Evolutionary conservation across 345 rosid species (phyloP), one percentile per base, ranked within the genome.

Genomic region (Trapa incisa): DNA sequence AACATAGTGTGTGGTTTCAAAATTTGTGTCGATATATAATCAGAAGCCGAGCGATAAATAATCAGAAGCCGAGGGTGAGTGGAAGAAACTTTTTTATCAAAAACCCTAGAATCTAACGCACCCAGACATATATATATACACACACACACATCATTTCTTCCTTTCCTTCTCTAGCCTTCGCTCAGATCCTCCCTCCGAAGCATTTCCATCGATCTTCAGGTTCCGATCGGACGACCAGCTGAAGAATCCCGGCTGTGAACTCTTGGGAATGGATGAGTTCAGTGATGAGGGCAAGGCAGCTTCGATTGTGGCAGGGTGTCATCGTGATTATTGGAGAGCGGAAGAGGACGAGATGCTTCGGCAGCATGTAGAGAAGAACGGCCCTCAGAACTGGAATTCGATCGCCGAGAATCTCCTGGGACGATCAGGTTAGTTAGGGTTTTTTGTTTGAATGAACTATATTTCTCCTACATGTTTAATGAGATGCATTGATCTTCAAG

Each of bases 371-470:
- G 74, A 80, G 62, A 81, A 84, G 67, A 77, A 69, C 37, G 94
- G 94, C 69, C 80, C 94, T 0, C 90, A 81, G 53, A 87, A 87
- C 74, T 87, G 94, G 94, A 87, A 87, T 71, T 77, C 81, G n/a
- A 87, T 87, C 29, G 90, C 94, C 0, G 86, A 84, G 62, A 80
- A 85, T 70, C 87, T 87, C 54, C 86, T 75, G 72, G 90, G 90
- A 79, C 78, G 94, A 84, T 87, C 94, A 64, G 94, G 94, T 22
- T 22, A 22, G 29, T 85, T 65, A 37, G 32, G 53, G 39, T 45
- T 68, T 43, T 54, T 4, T 32, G 13, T 2, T 35, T 17, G 29
- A 22, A 22, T 22, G 29, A 22, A 22, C 53, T 50, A 17, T 47
- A 12, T 35, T 12, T 35, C 2, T 65, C 41, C 6, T 37, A 22